These are phyloP conservation scores for Anaeromyces robustus DNA, from an alignment of 192 early-diverging fungal species.

Conservation along the genomic window DNA sequence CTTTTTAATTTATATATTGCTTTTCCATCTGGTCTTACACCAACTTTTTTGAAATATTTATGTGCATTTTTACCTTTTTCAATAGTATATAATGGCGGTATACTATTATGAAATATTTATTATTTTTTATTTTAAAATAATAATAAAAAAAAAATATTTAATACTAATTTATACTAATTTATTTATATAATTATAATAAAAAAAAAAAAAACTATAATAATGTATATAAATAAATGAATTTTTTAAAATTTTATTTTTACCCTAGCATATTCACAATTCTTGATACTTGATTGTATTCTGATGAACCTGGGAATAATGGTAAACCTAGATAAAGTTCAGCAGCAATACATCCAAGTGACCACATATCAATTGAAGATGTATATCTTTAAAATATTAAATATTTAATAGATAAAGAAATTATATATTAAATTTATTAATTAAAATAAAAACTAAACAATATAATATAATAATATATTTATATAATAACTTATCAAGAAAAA, in stretches of 20 bases:
- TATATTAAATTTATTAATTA: too few relatives aligned
- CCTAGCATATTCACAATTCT: slow-evolving; percentile 91
- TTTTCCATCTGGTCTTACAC: slow-evolving; percentile 22
- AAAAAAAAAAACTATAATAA: neutral
- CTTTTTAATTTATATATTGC: slow-evolving; percentile 53
- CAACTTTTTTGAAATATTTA: slow-evolving; percentile 63
- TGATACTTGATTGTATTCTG: slow-evolving; percentile 89
- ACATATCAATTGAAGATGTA: slow-evolving; percentile 90
- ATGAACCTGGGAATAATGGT: slow-evolving; percentile 87
- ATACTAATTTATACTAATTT: too few relatives aligned
- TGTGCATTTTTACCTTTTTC: slow-evolving; percentile 80
- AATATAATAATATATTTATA: neutral
- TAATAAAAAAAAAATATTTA: neutral
- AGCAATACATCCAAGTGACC: slow-evolving; percentile 96
- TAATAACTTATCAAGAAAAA: too few relatives aligned
- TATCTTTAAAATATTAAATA: slow-evolving; percentile 20
- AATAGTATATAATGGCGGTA: slow-evolving; percentile 81
- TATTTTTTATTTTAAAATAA: too few relatives aligned
- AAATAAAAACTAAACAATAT: neutral
- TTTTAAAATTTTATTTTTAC: slow-evolving; percentile 9
- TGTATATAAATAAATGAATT: neutral
- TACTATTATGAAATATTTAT: too few relatives aligned
- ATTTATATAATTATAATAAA: neutral
- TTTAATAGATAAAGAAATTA: neutral
- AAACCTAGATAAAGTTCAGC: slow-evolving; percentile 90